Percentiles rank a stretch among this genome's conserved stretches.
phyloP scores from a whole-genome alignment of 129 eudicot species.

The Glebionis coronaria region DNA sequence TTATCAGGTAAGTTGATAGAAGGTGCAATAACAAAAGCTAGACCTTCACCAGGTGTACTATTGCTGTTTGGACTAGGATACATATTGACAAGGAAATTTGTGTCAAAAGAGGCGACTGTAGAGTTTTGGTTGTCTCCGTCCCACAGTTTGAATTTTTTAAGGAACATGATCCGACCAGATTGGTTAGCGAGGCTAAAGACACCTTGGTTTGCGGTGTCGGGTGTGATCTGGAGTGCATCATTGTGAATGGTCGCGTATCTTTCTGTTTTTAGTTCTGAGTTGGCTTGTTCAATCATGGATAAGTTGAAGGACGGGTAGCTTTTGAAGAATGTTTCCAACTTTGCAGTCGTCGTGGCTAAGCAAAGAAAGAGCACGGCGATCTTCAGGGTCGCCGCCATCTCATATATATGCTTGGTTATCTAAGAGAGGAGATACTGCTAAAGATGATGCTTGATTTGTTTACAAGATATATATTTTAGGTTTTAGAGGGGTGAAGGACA shows the following conservation, averaged over 20 bases:
- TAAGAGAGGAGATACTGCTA: background rate
- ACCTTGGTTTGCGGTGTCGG: conserved; percentile 30
- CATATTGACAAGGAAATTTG: conserved; percentile 59
- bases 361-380: conserved; percentile 18
- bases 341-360: conserved; percentile 20
- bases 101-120: conserved; percentile 51
- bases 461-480: too few species aligned
- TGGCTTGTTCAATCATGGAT: background rate
- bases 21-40: conserved; percentile 66
- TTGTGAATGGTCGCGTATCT: conserved; percentile 27
- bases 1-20: conserved; percentile 20
- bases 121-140: conserved; percentile 6
- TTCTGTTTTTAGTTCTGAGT: background rate
- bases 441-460: too few species aligned
- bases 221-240: conserved; percentile 67
- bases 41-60: conserved; percentile 52
- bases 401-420: background rate
- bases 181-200: conserved; percentile 16
- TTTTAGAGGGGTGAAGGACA: too few species aligned
- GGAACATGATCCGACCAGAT: conserved; percentile 52
- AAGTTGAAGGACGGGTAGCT: conserved; percentile 1
- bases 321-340: background rate
- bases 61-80: background rate
- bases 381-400: conserved; percentile 26
- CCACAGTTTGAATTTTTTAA: conserved; percentile 41